phyloP scores from a whole-genome alignment of 306 rosid species.

The Senna tora region DNA sequence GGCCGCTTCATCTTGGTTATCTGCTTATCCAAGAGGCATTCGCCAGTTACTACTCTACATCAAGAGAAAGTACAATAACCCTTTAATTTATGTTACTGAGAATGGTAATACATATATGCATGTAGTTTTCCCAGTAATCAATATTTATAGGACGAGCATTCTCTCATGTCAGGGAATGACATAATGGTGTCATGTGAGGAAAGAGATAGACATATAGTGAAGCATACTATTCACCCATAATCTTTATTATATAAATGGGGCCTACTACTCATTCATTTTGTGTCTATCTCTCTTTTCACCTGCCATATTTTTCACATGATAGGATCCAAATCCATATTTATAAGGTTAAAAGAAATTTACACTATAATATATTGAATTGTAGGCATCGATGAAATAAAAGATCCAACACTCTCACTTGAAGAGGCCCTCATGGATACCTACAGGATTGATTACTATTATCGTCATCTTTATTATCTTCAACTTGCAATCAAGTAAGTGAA shows the following conservation, averaged over 20 bases:
- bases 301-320: too few relatives aligned
- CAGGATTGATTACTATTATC: constrained; percentile 3
- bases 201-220: too few relatives aligned
- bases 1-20: constrained; percentile 13
- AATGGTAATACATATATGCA: background rate
- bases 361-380: background rate
- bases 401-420: constrained; percentile 7
- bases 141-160: too few relatives aligned
- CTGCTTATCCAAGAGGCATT: background rate
- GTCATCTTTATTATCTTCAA: background rate
- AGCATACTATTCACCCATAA: too few relatives aligned
- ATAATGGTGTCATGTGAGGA: too few relatives aligned
- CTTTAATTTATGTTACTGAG: background rate
- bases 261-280: too few relatives aligned
- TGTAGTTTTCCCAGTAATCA: too few relatives aligned
- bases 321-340: too few relatives aligned
- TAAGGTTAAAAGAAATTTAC: background rate
- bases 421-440: constrained; percentile 5
- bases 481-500: background rate
- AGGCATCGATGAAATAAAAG: background rate
- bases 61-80: background rate
- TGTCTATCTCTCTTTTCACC: too few relatives aligned
- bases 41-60: background rate
- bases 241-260: too few relatives aligned
- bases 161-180: too few relatives aligned